These are phyloP conservation scores for Lavandula angustifolia DNA, from an alignment of 257 asterid species.

Conservation along the genomic window DNA sequence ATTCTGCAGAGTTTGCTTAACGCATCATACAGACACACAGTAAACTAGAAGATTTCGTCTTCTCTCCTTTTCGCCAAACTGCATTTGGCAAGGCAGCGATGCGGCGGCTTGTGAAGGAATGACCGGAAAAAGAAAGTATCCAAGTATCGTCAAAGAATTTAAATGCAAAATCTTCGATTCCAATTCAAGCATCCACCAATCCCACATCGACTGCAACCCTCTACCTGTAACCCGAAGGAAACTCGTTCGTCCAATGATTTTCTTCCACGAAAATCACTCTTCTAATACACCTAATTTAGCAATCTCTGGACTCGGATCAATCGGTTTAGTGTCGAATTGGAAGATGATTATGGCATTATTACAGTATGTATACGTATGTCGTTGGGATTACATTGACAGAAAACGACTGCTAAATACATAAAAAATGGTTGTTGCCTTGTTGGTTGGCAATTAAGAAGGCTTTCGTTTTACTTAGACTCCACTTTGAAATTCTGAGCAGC, in stretches of 20 bases:
- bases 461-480: constrained; percentile 60
- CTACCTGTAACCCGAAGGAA: constrained; percentile 59
- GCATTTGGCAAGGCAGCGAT: neutral
- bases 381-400: constrained; percentile 7
- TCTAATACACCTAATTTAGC: constrained; percentile 12
- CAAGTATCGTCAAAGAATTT: constrained; percentile 11
- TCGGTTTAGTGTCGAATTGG: constrained; percentile 9
- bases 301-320: constrained; percentile 11
- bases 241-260: constrained; percentile 22
- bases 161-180: constrained; percentile 32
- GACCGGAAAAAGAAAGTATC: neutral
- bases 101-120: neutral
- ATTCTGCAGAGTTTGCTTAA: no score
- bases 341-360: constrained; percentile 6
- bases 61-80: no score
- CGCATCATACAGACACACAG: no score
- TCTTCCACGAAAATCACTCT: neutral
- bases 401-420: constrained; percentile 16
- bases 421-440: constrained; percentile 22
- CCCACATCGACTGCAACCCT: constrained; percentile 18
- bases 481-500: constrained; percentile 38
- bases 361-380: constrained; percentile 2
- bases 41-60: no score
- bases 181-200: constrained; percentile 47
- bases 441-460: constrained; percentile 35